These are phyloP conservation scores for Geum urbanum DNA, from an alignment of 306 rosid species.

Conservation along the genomic window DNA sequence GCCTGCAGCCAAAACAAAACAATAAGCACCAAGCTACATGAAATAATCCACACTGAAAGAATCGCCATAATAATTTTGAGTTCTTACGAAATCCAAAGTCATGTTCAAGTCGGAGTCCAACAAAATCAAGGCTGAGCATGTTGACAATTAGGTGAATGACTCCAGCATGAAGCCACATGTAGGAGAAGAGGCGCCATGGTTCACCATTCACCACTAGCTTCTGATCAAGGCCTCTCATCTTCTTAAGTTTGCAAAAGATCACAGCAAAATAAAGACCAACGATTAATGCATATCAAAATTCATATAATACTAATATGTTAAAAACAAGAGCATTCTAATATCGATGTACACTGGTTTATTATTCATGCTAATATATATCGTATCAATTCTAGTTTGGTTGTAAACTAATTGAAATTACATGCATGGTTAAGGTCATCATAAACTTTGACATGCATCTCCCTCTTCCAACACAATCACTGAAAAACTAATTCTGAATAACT, in stretches of 20 bases:
- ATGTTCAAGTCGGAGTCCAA: conserved; percentile 75
- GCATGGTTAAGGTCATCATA: not conserved
- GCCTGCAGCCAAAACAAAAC: conserved; percentile 47
- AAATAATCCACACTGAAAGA: not conserved
- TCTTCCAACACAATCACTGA: not conserved
- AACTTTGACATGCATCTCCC: not conserved
- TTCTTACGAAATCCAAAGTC: conserved; percentile 81
- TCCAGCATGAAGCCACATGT: conserved; percentile 94
- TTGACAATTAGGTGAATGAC: conserved; percentile 67
- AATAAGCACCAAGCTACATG: not conserved
- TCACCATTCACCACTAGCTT: conserved; percentile 47
- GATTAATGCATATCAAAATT: too few relatives aligned
- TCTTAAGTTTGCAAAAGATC: conserved; percentile 41
- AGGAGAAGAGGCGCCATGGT: conserved; percentile 66
- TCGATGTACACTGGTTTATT: too few relatives aligned
- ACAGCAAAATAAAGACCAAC: not conserved
- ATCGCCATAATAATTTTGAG: not conserved
- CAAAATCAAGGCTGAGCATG: conserved; percentile 70
- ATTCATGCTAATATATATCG: too few relatives aligned
- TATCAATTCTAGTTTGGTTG: too few relatives aligned
- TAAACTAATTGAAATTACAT: not conserved
- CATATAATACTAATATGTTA: too few relatives aligned
- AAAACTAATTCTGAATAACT: not conserved
- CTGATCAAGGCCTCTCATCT: conserved; percentile 61
- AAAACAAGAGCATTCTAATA: too few relatives aligned